Base-by-base conservation (phyloP, 257 asterid genomes). In the Orobanche coerulescens region DNA sequence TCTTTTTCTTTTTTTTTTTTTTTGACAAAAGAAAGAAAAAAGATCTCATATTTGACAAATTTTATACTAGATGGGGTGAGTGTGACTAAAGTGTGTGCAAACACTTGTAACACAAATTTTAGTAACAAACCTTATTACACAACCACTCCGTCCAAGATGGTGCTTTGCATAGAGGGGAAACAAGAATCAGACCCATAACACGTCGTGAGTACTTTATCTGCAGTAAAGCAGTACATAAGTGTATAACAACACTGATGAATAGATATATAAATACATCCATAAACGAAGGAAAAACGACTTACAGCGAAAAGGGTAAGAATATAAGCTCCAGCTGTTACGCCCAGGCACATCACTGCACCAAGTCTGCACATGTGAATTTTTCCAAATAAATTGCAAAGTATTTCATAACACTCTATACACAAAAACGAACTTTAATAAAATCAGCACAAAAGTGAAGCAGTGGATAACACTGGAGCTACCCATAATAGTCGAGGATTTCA, bases 91-190 rank as follows among this genome's bases (percentile, higher is more conserved):
- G 61, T 18, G 66, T 40, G 42, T 11, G 64, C 16, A n/a, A 30
- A 43, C 49, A 58, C 31, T 5, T 15, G 40, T 59, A 61, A 50
- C n/a, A 51, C 44, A 1, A 8, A 50, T 53, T 30, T 39, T 28
- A 37, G 74, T 40, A 73, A 61, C 11, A 15, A 43, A 93, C 99
- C 99, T 93, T 93, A 67, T 85, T 93, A 57, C 88, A 84, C 60
- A 89, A 68, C 99, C 99, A 93, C 71, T 93, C 97, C 51, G 95
- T 80, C 99, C 99, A 93, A 34, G 97, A 89, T 39, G 99, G 95
- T 55, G 86, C 74, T 85, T 85, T 83, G 86, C 98, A 93, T 46
- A 93, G 66, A 24, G 98, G 97, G 68, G 98, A 93, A 76, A 93
- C 77, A 23, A 93, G 97, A 75, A 93, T 86, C 84, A 93, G 69